phyloP scores from a whole-genome alignment of 2,329 filamentous ascomycete species.

The Neopestalotiopsis sp. region DNA sequence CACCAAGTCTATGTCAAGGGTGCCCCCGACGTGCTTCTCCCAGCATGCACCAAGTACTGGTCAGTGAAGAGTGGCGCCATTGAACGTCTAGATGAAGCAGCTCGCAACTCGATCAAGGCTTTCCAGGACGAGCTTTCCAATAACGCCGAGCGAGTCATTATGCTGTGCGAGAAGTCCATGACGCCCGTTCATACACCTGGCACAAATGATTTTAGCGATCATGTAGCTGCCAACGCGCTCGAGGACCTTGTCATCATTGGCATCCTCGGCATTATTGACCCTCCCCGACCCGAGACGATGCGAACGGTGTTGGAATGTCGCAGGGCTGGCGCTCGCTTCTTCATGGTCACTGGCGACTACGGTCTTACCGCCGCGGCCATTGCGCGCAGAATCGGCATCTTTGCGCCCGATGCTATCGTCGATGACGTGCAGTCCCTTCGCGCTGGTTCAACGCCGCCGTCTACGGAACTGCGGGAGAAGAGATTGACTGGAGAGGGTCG shows the following conservation, averaged over 20 bases:
- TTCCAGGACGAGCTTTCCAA: constrained; percentile 47
- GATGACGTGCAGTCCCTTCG: constrained; percentile 21
- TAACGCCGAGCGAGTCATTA: constrained; percentile 49
- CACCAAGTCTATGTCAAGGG: constrained; percentile 58
- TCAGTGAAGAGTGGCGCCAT: constrained; percentile 37
- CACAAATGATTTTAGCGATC: constrained; percentile 32
- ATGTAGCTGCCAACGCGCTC: constrained; percentile 57
- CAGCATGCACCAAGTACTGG: constrained; percentile 42
- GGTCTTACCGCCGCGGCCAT: constrained; percentile 77
- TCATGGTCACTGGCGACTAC: constrained; percentile 84
- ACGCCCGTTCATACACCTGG: constrained; percentile 24
- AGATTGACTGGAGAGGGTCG: constrained; percentile 25
- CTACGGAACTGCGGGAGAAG: constrained; percentile 26
- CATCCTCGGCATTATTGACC: constrained; percentile 74
- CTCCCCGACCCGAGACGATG: constrained; percentile 71
- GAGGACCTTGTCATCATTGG: constrained; percentile 71
- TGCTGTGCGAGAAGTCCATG: constrained; percentile 46
- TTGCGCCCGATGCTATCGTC: constrained; percentile 47
- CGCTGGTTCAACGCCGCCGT: constrained; percentile 18
- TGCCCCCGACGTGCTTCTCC: constrained; percentile 56
- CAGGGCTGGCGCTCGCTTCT: constrained; percentile 73
- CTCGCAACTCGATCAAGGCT: constrained; percentile 38
- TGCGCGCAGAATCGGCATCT: constrained; percentile 71
- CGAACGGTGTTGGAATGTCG: constrained; percentile 64
- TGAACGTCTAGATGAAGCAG: constrained; percentile 40